phyloP scores from a whole-genome alignment of 495 filamentous ascomycete genomes.

The Neurospora sp. region DNA sequence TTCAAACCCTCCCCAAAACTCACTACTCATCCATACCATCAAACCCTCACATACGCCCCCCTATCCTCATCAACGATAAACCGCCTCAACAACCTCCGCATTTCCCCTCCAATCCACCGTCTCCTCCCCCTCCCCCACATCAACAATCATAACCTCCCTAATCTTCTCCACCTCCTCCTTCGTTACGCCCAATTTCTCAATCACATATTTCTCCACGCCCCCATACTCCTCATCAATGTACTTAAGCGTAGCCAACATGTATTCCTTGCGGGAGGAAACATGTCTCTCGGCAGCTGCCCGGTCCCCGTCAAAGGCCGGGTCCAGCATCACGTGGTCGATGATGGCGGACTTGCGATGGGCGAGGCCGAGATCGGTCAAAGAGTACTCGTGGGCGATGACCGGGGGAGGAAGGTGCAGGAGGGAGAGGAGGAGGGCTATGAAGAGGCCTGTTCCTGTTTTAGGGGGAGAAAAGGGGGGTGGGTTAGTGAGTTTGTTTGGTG shows the following conservation, averaged over 20 bases:
- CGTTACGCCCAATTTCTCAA: conserved; percentile 41
- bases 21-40: too few relatives aligned
- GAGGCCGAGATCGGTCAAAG: conserved; percentile 47
- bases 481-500: too few relatives aligned
- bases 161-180: conserved; percentile 39
- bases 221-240: conserved; percentile 44
- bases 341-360: conserved; percentile 31
- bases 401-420: conserved; percentile 47
- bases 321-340: conserved; percentile 31
- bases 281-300: conserved; percentile 34
- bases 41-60: not conserved
- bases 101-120: conserved; percentile 22
- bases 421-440: conserved; percentile 48
- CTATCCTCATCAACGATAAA: not conserved
- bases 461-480: too few relatives aligned
- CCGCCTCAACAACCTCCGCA: conserved; percentile 8
- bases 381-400: conserved; percentile 52
- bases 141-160: conserved; percentile 35
- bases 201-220: conserved; percentile 45
- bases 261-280: conserved; percentile 41
- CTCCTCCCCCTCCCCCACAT: conserved; percentile 13
- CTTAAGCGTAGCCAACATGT: conserved; percentile 43
- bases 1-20: not conserved
- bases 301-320: conserved; percentile 32
- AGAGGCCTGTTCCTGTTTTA: conserved; percentile 39